Conservation (phyloP, 805 yeast species). For the Maudiozyma pseudohumilis region DNA sequence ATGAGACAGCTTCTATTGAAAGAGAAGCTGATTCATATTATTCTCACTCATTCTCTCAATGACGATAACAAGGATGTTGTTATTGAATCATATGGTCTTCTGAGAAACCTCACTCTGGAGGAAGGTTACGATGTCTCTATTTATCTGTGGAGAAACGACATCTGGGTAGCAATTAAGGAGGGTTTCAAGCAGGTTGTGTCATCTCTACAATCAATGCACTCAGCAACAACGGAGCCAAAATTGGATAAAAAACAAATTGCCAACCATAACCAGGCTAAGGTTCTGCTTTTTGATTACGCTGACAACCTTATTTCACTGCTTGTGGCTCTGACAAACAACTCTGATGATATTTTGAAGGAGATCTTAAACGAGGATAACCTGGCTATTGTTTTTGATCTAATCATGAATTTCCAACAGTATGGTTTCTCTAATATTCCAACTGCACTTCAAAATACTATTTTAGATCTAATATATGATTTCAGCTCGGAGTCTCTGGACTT, state of each 20-base stretch:
- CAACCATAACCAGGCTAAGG: constrained; percentile 30
- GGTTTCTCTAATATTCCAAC: constrained; percentile 29
- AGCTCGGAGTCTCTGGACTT: constrained; percentile 50
- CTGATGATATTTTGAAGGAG: constrained; percentile 48
- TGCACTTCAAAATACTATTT: constrained; percentile 40
- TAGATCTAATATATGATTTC: constrained; percentile 52
- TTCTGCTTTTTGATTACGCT: constrained; percentile 50
- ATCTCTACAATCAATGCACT: constrained; percentile 31
- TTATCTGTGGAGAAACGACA: constrained; percentile 65
- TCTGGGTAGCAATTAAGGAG: constrained; percentile 52
- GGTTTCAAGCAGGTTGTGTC: constrained; percentile 42
- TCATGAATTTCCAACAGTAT: constrained; percentile 23
- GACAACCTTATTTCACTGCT: constrained; percentile 66
- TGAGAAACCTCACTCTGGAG: constrained; percentile 71
- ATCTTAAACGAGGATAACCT: constrained; percentile 25
- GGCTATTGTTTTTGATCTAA: constrained; percentile 17
- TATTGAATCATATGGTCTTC: constrained; percentile 69
- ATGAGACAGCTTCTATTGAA: constrained; percentile 57
- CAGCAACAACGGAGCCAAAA: not conserved
- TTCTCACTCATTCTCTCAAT: constrained; percentile 54
- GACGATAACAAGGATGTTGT: constrained; percentile 68
- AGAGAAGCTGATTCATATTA: constrained; percentile 55
- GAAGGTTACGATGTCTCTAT: constrained; percentile 80
- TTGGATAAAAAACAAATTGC: constrained; percentile 2
- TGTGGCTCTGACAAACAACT: constrained; percentile 54